A percentile compares a stretch with the other conserved stretches of the same genome.
Evolutionary conservation across 257 asterid species (phyloP).

Genomic region (Gentiana straminea): DNA sequence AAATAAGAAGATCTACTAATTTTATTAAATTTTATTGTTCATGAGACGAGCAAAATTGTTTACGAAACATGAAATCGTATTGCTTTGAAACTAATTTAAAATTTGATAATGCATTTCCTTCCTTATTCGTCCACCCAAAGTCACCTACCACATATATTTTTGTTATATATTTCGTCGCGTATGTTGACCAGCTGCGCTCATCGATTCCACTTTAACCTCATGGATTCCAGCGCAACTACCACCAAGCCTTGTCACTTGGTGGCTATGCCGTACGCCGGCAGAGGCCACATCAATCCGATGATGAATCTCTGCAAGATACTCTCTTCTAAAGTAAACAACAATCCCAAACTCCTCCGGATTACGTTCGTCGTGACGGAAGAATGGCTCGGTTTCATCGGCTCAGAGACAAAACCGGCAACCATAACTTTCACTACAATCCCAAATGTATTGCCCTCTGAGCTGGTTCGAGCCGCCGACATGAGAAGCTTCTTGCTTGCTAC

Average conservation of each 20-base stretch:
- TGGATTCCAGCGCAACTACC: too few relatives aligned
- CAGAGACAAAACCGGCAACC: constrained; percentile 36
- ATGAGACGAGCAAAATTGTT: too few relatives aligned
- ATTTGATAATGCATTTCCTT: too few relatives aligned
- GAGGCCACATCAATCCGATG: constrained; percentile 15
- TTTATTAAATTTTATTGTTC: too few relatives aligned
- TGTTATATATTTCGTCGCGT: too few relatives aligned
- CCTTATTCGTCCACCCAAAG: too few relatives aligned
- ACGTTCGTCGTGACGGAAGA: constrained; percentile 60
- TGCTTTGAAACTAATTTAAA: too few relatives aligned
- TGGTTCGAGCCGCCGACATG: constrained; percentile 42
- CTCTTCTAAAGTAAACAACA: not conserved
- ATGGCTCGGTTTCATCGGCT: constrained; percentile 54
- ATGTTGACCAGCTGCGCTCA: too few relatives aligned
- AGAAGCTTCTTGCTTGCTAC: constrained; percentile 42
- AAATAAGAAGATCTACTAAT: too few relatives aligned
- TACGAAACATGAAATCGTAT: too few relatives aligned
- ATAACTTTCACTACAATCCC: constrained; percentile 56
- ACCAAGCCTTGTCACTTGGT: constrained; percentile 5
- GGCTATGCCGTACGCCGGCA: constrained; percentile 15
- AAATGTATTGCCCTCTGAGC: constrained; percentile 54
- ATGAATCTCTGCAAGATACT: constrained; percentile 13
- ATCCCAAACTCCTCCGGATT: constrained; percentile 18
- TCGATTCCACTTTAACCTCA: too few relatives aligned
- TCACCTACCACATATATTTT: too few relatives aligned